Percentiles rank a stretch among this genome's conserved stretches.
Evolutionary conservation across 176 grass and related monocot species (phyloP).

Genomic region (Musa beccarii): DNA sequence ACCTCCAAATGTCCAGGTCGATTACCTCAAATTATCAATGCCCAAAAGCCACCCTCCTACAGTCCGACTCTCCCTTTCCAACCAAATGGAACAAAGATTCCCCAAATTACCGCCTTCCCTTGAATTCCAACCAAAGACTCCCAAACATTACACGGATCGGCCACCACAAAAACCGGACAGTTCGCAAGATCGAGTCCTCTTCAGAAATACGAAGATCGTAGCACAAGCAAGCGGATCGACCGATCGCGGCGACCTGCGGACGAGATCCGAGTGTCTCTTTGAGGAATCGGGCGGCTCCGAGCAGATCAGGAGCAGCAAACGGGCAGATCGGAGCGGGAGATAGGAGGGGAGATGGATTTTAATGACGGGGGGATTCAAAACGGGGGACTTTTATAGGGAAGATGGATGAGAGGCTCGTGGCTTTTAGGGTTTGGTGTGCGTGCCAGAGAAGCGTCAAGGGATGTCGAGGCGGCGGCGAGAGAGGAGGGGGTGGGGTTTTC

Average conservation of each 20-base stretch:
- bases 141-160: no score
- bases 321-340: constrained; percentile 38
- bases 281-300: no score
- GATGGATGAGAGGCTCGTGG: background rate
- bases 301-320: background rate
- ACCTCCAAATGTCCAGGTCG: no score
- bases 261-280: no score
- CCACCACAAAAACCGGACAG: no score
- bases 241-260: no score
- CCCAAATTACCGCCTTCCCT: background rate
- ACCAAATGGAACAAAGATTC: constrained; percentile 5
- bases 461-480: background rate
- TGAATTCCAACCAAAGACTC: background rate
- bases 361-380: constrained; percentile 33
- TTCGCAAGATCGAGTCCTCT: no score
- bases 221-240: no score
- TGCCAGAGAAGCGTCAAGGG: background rate
- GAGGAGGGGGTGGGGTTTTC: background rate
- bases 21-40: no score
- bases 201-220: no score
- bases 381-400: constrained; percentile 68
- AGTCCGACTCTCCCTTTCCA: background rate
- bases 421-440: constrained; percentile 19
- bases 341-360: background rate
- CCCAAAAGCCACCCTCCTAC: no score